Conservation (phyloP, 2,329 filamentous ascomycete species). For the Neonectria hederae region DNA sequence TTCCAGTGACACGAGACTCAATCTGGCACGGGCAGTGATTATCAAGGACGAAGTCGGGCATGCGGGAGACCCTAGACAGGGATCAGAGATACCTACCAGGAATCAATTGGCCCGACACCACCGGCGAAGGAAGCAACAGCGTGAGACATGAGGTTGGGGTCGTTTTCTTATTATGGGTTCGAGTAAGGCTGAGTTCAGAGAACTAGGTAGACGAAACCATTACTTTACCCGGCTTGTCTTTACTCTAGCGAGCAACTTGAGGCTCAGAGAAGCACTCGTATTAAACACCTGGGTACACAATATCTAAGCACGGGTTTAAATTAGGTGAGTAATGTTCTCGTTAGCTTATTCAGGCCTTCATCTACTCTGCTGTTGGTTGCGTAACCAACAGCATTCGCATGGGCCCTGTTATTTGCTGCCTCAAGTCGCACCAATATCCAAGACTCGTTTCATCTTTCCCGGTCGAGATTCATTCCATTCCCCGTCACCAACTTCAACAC, state of each 20-base stretch:
- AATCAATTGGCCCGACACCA: not conserved
- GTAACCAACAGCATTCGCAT: not conserved
- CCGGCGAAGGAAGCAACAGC: too few relatives aligned
- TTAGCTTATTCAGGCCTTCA: too few relatives aligned
- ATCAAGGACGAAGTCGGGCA: not conserved
- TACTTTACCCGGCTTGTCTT: not conserved
- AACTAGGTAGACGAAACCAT: not conserved
- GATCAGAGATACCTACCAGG: not conserved
- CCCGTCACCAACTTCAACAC: too few relatives aligned
- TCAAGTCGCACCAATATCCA: not conserved
- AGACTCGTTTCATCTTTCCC: not conserved
- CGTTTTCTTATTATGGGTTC: too few relatives aligned
- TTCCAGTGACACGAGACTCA: too few relatives aligned
- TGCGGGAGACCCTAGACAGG: not conserved
- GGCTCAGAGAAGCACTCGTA: too few relatives aligned
- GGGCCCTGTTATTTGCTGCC: too few relatives aligned
- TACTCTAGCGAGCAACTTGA: not conserved
- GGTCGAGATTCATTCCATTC: too few relatives aligned
- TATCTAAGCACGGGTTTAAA: not conserved
- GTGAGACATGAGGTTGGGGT: not conserved
- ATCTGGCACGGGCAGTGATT: not conserved
- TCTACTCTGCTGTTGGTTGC: not conserved
- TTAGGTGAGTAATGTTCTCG: not conserved
- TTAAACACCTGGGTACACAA: not conserved
- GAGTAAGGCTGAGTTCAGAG: not conserved